Evolutionary conservation across 352 stramenopile species (phyloP), one percentile per base, ranked within the genome.

Genomic region (Pythium rishiriense): DNA sequence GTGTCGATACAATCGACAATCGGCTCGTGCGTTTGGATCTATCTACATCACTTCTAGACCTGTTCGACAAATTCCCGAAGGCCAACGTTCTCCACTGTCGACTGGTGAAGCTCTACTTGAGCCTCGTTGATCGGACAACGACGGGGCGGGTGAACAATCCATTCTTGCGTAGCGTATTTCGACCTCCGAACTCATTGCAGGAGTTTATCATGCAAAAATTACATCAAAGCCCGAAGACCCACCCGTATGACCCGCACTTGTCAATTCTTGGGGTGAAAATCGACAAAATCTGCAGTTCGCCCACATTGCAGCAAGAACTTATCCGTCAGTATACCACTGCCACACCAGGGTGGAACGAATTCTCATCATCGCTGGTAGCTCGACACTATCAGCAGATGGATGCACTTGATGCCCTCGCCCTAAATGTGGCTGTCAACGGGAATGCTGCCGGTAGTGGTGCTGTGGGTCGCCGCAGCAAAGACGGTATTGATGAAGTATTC

Each of bases 211-310:
- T 89, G 64, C 69, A 74, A 31, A 91, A 91, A 52, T 47, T 93
- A 14, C 54, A 87, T 53, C 60, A 74, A 12, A 91, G 75, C 33
- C 60, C 64, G 9, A 73, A 72, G 21, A 72, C 65, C 8, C 83
- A 88, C 43, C 72, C 75, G 12, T 93, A 90, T 46, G 83, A 91
- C 33, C 76, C 81, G 12, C 83, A 93, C 64, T 58, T 93, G 28
- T 76, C 83, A 17, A 89, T 93, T 37, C 73, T 93, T 39, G 83
- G 81, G 2, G 81, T 93, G 4, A 91, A 91, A 33, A 91, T 93
- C 57, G 79, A 88, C 55, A 90, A 89, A 60, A 88, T 91, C 50
- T 91, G 83, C 49, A 91, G 81, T 46, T 80, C 83, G 0, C 81
- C 83, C 9, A 81, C 75, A 3, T 72, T 93, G 2, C 80, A 91